Percentiles rank a stretch among this genome's conserved stretches.
phyloP scores from a whole-genome alignment of 371 early-diverging fungal species.

The Rhizopus stolonifer region DNA sequence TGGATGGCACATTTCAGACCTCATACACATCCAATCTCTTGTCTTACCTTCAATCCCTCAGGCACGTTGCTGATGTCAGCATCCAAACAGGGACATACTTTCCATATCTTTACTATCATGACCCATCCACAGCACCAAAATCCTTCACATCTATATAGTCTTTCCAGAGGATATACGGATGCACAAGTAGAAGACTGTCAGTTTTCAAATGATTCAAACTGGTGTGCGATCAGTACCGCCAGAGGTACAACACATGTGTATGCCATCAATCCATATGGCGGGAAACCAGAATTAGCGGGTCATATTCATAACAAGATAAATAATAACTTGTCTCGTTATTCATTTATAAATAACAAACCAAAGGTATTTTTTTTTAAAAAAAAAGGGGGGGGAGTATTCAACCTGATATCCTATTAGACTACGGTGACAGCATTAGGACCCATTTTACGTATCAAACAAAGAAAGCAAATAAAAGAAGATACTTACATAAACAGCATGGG shows the following conservation, averaged over 20 bases:
- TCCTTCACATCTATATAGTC: conserved; percentile 65
- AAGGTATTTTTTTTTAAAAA: too few relatives aligned
- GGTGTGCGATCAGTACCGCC: conserved; percentile 78
- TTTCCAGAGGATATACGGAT: conserved; percentile 77
- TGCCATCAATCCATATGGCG: conserved; percentile 72
- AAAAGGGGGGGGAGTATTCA: too few relatives aligned
- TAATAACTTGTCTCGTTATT: conserved; percentile 20
- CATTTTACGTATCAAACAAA: conserved; percentile 57
- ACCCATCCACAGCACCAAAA: conserved; percentile 22
- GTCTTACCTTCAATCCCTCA: conserved; percentile 64
- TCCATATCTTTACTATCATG: conserved; percentile 64
- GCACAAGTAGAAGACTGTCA: conserved; percentile 74
- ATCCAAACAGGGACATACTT: conserved; percentile 73
- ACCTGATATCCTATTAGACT: too few relatives aligned
- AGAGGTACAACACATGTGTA: conserved; percentile 80
- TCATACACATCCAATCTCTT: conserved; percentile 70
- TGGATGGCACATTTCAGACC: conserved; percentile 71
- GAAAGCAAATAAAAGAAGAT: conserved; percentile 39
- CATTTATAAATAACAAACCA: background rate
- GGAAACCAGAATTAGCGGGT: conserved; percentile 61
- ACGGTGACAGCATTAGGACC: conserved; percentile 31
- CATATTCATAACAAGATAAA: conserved; percentile 51
- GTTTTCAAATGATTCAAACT: conserved; percentile 70
- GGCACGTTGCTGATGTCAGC: conserved; percentile 73
- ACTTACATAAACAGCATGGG: background rate